Conservation (phyloP, 345 rosid species). For the Orychophragmus violaceus region DNA sequence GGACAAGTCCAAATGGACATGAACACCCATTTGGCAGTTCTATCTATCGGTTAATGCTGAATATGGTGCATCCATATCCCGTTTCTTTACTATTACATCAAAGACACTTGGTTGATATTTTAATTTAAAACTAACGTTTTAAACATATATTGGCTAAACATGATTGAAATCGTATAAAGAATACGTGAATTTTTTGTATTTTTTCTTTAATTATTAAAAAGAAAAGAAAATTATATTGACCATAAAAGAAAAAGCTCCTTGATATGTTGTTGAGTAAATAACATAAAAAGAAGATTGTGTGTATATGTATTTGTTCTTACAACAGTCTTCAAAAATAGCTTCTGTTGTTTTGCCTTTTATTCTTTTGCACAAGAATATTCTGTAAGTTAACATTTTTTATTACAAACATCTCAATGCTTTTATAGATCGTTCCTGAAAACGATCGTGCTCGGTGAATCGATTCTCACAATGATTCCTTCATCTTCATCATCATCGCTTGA, state of each 20-base stretch:
- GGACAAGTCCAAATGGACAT: too few relatives aligned
- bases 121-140: too few relatives aligned
- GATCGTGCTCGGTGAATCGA: slow-evolving; percentile 75
- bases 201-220: too few relatives aligned
- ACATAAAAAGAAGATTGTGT: neutral
- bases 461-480: slow-evolving; percentile 49
- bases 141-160: too few relatives aligned
- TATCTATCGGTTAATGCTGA: too few relatives aligned
- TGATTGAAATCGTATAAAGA: too few relatives aligned
- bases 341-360: neutral
- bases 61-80: too few relatives aligned
- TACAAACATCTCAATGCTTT: neutral
- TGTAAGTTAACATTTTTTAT: neutral
- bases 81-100: too few relatives aligned
- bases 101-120: too few relatives aligned
- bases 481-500: slow-evolving; percentile 58
- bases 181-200: too few relatives aligned
- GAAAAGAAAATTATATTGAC: too few relatives aligned
- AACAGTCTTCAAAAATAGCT: neutral
- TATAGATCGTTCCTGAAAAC: slow-evolving; percentile 38
- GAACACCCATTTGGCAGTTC: too few relatives aligned
- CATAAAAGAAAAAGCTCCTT: neutral
- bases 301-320: neutral
- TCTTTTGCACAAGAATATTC: neutral
- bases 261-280: neutral